phyloP scores from a whole-genome alignment of 495 filamentous ascomycete species.

The Aspergillus sclerotioniger region DNA sequence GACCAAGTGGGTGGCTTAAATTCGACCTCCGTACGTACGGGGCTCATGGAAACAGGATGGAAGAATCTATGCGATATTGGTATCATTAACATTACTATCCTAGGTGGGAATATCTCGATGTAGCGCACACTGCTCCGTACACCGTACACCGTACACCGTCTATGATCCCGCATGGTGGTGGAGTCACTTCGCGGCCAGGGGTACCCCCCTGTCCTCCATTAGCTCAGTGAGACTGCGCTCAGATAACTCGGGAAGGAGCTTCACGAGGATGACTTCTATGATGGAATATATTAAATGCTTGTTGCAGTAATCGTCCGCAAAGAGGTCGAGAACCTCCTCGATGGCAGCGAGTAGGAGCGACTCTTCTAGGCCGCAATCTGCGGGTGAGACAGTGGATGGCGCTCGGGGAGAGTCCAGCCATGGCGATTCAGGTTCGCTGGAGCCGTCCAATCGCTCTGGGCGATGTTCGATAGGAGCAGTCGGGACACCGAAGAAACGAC shows the following conservation, averaged over 20 bases:
- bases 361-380: conserved; percentile 24
- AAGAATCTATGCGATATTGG: not conserved
- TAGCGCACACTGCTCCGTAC: not conserved
- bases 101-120: not conserved
- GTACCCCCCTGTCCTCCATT: conserved; percentile 65
- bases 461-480: conserved; percentile 11
- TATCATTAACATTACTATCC: not conserved
- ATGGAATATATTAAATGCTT: conserved; percentile 80
- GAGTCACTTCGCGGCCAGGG: conserved; percentile 12
- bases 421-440: conserved; percentile 7
- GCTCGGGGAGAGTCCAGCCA: not conserved
- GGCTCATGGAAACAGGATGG: not conserved
- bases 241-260: conserved; percentile 79
- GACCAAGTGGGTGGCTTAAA: not conserved
- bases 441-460: conserved; percentile 2
- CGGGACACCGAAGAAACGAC: conserved; percentile 37
- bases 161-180: not conserved
- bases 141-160: not conserved
- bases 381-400: conserved; percentile 3
- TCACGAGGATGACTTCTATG: conserved; percentile 73
- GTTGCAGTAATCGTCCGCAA: conserved; percentile 82
- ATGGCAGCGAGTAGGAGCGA: conserved; percentile 41
- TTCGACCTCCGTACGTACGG: not conserved
- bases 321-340: conserved; percentile 63
- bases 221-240: conserved; percentile 70